Evolutionary conservation across 169 alveolate species (phyloP).

Genomic region (Plasmodium cynomolgi): DNA sequence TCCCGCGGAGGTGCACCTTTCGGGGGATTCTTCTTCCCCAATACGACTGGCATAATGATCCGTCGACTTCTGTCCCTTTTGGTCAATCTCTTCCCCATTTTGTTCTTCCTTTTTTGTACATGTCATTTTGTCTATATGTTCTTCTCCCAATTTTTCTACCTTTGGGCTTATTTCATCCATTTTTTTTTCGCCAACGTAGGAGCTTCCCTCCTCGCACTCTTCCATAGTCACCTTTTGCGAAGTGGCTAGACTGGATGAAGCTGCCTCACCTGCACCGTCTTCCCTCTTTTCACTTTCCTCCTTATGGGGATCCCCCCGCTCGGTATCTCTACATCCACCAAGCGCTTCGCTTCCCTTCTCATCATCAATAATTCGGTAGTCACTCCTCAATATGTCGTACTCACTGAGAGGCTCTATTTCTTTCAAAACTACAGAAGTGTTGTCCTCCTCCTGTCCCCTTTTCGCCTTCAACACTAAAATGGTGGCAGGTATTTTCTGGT

Average conservation of each 20-base stretch:
- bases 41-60: background rate
- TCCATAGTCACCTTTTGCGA: background rate
- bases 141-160: background rate
- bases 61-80: background rate
- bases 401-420: constrained; percentile 68
- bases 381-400: constrained; percentile 65
- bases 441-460: constrained; percentile 48
- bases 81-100: background rate
- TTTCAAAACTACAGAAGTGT: constrained; percentile 31
- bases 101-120: background rate
- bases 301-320: background rate
- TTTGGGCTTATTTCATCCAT: background rate
- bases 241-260: background rate
- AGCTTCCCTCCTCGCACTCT: background rate
- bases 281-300: background rate
- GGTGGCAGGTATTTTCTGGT: constrained; percentile 78
- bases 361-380: constrained; percentile 19
- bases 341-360: background rate
- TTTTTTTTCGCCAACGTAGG: background rate
- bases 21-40: background rate
- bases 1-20: background rate
- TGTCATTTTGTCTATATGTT: background rate
- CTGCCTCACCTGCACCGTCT: background rate
- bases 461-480: constrained; percentile 78
- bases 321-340: background rate